phyloP scores from a whole-genome alignment of 2,329 filamentous ascomycete genomes.

The Neofusicoccum umdonicola region DNA sequence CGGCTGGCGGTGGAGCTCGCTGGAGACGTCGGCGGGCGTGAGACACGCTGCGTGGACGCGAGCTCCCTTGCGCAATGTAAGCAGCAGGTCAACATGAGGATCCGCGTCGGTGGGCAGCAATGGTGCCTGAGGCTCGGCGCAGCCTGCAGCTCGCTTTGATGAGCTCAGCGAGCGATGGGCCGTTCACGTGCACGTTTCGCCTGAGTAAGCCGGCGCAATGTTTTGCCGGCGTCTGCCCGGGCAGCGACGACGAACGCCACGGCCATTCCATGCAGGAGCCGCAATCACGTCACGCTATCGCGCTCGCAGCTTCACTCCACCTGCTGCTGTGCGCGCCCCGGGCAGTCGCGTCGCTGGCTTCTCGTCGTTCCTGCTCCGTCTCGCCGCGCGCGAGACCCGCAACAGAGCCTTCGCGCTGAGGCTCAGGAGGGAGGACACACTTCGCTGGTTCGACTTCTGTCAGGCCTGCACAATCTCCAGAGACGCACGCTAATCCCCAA shows the following conservation, averaged over 20 bases:
- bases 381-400: background rate
- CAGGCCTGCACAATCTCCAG: conserved; percentile 12
- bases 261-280: background rate
- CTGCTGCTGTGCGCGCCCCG: background rate
- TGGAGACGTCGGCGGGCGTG: background rate
- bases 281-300: background rate
- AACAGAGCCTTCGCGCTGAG: background rate
- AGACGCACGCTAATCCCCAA: conserved; percentile 17
- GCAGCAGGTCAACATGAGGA: background rate
- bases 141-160: background rate
- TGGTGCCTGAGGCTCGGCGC: background rate
- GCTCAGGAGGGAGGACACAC: conserved; percentile 13
- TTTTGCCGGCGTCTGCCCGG: background rate
- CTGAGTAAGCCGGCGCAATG: background rate
- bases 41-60: background rate
- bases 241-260: background rate
- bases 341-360: background rate
- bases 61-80: background rate
- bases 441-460: conserved; percentile 19
- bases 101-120: background rate
- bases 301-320: background rate
- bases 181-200: background rate
- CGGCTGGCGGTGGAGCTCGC: background rate
- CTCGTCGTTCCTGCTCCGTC: background rate
- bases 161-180: background rate